Conservation (phyloP, 2,329 filamentous ascomycete genomes). For the Sporothrix mexicana region DNA sequence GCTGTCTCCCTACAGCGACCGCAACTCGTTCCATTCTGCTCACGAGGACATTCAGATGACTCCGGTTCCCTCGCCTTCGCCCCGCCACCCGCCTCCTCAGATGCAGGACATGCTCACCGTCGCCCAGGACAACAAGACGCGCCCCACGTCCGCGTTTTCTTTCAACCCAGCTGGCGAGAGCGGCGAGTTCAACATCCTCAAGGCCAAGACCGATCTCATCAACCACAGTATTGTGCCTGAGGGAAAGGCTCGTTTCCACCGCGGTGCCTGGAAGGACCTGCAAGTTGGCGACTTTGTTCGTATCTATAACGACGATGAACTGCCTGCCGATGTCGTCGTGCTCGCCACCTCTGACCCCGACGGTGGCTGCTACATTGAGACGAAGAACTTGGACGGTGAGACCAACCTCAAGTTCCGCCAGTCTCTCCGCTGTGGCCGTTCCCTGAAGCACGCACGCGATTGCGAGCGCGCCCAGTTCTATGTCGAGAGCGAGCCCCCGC, state of each 20-base stretch:
- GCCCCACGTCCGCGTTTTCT: constrained; percentile 45
- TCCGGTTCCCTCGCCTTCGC: constrained; percentile 82
- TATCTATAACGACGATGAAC: constrained; percentile 93
- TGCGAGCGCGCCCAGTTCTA: constrained; percentile 88
- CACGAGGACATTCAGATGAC: constrained; percentile 91
- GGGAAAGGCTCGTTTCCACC: constrained; percentile 84
- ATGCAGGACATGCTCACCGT: constrained; percentile 47
- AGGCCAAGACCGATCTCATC: constrained; percentile 66
- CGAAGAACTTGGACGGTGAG: constrained; percentile 96
- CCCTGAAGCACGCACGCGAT: constrained; percentile 85
- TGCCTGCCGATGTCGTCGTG: constrained; percentile 92
- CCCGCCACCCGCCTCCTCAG: constrained; percentile 49
- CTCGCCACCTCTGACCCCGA: constrained; percentile 92
- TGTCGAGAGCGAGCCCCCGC: constrained; percentile 88
- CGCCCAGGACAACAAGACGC: constrained; percentile 44
- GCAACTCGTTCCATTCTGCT: constrained; percentile 59
- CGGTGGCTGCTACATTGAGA: constrained; percentile 95
- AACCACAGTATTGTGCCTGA: constrained; percentile 69
- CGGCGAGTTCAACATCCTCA: constrained; percentile 46
- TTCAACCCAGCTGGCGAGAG: constrained; percentile 46
- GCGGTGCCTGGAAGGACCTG: constrained; percentile 92
- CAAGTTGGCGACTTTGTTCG: constrained; percentile 96
- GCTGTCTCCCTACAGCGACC: constrained; percentile 55
- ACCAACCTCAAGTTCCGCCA: constrained; percentile 96
- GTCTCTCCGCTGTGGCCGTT: constrained; percentile 82